These are phyloP conservation scores for Tricholoma terreum DNA, from an alignment of 768 basidiomycete genomes.

Conservation along the genomic window DNA sequence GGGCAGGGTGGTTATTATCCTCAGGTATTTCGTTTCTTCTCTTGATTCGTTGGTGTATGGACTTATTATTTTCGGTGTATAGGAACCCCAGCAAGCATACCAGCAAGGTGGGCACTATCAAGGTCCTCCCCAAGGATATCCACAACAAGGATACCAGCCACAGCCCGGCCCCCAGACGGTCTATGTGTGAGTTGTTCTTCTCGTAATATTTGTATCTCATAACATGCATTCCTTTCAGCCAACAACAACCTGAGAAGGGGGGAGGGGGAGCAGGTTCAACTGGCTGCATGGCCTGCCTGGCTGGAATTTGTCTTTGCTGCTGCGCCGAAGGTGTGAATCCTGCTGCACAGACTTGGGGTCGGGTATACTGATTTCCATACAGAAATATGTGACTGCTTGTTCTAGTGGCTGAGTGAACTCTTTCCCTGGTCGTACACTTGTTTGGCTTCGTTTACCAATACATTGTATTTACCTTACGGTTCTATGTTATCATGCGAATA, in stretches of 20 bases:
- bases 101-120: conserved; percentile 45
- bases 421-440: conserved; percentile 3
- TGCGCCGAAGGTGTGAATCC: conserved; percentile 62
- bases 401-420: conserved; percentile 31
- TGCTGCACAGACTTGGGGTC: neutral
- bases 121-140: conserved; percentile 37
- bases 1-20: conserved; percentile 68
- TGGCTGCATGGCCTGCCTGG: conserved; percentile 64
- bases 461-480: neutral
- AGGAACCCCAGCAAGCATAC: conserved; percentile 73
- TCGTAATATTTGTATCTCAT: neutral
- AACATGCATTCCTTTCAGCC: conserved; percentile 21
- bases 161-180: conserved; percentile 68
- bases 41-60: neutral
- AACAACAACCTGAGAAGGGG: conserved; percentile 53
- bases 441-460: too few species aligned
- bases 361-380: conserved; percentile 8
- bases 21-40: conserved; percentile 32
- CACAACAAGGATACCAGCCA: conserved; percentile 54
- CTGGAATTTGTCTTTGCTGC: conserved; percentile 63
- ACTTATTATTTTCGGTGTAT: conserved; percentile 9
- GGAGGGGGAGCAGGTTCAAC: conserved; percentile 31
- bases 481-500: neutral
- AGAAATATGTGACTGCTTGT: conserved; percentile 78
- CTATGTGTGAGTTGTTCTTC: conserved; percentile 58